Evolutionary conservation across 208 protist genomes (phyloP).

Genomic region (Acanthamoeba sp.): DNA sequence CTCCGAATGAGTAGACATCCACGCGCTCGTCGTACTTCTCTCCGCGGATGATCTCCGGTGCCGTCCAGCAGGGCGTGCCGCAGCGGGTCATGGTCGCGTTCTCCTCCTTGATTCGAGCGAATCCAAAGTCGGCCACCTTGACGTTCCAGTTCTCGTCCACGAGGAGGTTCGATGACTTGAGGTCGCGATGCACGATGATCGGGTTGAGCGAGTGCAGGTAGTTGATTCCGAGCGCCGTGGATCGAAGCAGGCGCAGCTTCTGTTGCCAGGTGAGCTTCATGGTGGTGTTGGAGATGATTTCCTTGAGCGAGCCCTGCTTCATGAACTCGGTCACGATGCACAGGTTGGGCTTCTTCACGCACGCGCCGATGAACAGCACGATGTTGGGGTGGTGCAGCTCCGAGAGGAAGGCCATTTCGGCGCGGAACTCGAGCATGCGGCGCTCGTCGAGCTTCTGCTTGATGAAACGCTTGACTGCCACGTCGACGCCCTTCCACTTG

Average conservation of each 20-base stretch:
- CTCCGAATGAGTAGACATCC: constrained; percentile 8
- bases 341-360: neutral
- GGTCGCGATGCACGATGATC: constrained; percentile 11
- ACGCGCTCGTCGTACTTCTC: neutral
- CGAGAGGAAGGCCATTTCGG: neutral
- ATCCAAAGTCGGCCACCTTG: too few relatives aligned
- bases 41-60: constrained; percentile 21
- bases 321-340: constrained; percentile 16
- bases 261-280: too few relatives aligned
- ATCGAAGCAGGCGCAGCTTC: too few relatives aligned
- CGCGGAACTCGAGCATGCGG: neutral
- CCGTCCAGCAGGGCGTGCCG: neutral
- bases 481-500: neutral
- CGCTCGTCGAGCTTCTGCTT: neutral
- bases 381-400: constrained; percentile 16
- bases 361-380: neutral
- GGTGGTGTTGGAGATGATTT: too few relatives aligned
- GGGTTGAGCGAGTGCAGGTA: constrained; percentile 23
- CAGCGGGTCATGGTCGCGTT: too few relatives aligned
- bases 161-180: neutral
- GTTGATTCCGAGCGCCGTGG: neutral
- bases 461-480: neutral
- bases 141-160: neutral
- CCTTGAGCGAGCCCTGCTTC: neutral
- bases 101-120: too few relatives aligned